Base-by-base conservation (phyloP, 176 grass and related monocot genomes). In the Melocanna baccifera region DNA sequence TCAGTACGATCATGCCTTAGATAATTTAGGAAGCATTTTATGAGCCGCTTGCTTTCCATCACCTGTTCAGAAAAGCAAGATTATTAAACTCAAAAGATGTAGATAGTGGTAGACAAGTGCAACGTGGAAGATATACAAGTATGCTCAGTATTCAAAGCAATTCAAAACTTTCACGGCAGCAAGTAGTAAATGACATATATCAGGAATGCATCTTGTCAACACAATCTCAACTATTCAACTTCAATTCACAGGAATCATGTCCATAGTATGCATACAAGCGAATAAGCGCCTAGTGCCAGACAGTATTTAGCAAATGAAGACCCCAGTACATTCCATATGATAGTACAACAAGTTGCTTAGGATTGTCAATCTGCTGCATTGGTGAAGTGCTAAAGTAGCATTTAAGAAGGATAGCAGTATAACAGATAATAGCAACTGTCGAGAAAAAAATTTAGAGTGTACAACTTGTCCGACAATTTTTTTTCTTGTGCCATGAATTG, bases 11-110 rank as follows among this genome's bases (percentile, higher is more conserved):
- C 93, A 29, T 99, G 96, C 90, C 96, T 92, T 48, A 94, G 82
- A 58, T 96, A 99, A 88, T 96, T 99, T 45, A 99, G 86, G 75
- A 99, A 99, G 83, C 96, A 96, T 92, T 99, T 99, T 58, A 96
- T 93, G 37, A 99, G 91, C 66, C 91, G 88, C 76, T 99, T 99
- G 78, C 96, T 99, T 90, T 99, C 96, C 92, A 93, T 96, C 88
- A 99, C 96, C 96, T 99, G 84, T 67, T 69, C 75, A 75, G 30
- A 69, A 25, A 80, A 74, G 57, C 18, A 83, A 83, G 42, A 83
- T 57, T 71, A 53, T 81, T 69, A 81, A 74, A 80, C 25, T 37
- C 18, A 32, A 78, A 64, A 14, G 7, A 61, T 26, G 9, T 62
- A 61, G 22, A 70, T 15, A 62, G 15, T 15, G 53, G 15, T 19